Conservation (phyloP, 257 asterid species). For the Pogostemon cablin region DNA sequence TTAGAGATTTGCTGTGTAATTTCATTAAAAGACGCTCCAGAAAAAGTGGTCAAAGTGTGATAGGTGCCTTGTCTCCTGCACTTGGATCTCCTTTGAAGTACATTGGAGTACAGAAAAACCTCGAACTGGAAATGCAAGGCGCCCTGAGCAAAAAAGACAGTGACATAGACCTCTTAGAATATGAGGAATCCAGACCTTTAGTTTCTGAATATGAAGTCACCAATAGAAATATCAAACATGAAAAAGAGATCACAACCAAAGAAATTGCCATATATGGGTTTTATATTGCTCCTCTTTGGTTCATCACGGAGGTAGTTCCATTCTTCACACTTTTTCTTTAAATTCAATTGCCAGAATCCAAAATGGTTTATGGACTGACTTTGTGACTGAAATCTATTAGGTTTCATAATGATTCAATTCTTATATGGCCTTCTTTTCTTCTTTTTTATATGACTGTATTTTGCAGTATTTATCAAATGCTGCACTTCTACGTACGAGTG, state of each 20-base stretch:
- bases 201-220: conserved; percentile 49
- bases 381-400: conserved; percentile 3
- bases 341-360: neutral
- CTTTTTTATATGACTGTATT: conserved; percentile 10
- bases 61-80: conserved; percentile 38
- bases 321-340: neutral
- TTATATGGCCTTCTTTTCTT: conserved; percentile 5
- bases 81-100: conserved; percentile 57
- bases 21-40: conserved; percentile 50
- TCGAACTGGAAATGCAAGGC: conserved; percentile 68
- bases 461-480: conserved; percentile 89
- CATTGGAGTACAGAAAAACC: conserved; percentile 55
- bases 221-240: conserved; percentile 38
- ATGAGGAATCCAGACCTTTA: conserved; percentile 61
- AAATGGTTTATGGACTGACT: neutral
- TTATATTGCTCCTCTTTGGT: conserved; percentile 92
- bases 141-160: conserved; percentile 63
- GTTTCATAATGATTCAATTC: conserved; percentile 8
- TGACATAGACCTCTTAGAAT: conserved; percentile 46
- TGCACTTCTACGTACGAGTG: conserved; percentile 90
- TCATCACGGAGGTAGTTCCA: conserved; percentile 70
- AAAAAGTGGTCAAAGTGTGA: conserved; percentile 35
- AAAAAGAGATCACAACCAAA: conserved; percentile 57
- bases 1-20: conserved; percentile 62
- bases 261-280: conserved; percentile 85